phyloP scores from a whole-genome alignment of 805 yeast species.

The Teunomyces panamensis region DNA sequence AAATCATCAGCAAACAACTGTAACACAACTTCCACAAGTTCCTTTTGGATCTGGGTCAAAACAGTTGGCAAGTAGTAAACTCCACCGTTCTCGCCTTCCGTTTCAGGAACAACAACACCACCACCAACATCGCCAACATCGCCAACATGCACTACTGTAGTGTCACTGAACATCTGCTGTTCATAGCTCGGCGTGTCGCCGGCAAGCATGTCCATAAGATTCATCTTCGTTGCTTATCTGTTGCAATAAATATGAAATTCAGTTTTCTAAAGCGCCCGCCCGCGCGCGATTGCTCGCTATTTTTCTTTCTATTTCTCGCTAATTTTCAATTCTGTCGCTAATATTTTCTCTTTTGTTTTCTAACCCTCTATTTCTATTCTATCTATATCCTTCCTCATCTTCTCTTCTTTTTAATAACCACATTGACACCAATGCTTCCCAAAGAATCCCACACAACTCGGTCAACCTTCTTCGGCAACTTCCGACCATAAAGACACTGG shows the following conservation, averaged over 20 bases:
- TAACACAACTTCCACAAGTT: slow-evolving; percentile 30
- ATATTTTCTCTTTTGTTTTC: too few species aligned
- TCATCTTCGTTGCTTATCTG: slow-evolving; percentile 20
- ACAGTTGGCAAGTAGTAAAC: slow-evolving; percentile 35
- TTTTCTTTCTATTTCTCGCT: too few species aligned
- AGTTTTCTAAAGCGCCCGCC: not conserved
- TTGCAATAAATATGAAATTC: not conserved
- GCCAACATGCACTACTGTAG: too few species aligned
- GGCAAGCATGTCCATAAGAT: slow-evolving; percentile 39
- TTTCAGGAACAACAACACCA: too few species aligned
- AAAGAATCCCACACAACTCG: slow-evolving; percentile 81
- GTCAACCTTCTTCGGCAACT: slow-evolving; percentile 70
- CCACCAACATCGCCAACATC: too few species aligned
- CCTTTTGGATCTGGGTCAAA: slow-evolving; percentile 32
- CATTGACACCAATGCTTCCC: slow-evolving; percentile 43
- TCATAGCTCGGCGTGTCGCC: slow-evolving; percentile 16
- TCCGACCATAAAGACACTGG: slow-evolving; percentile 91
- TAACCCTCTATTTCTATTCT: not conserved
- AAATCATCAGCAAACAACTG: slow-evolving; percentile 28
- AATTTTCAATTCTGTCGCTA: too few species aligned
- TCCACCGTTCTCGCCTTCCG: slow-evolving; percentile 11
- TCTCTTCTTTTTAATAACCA: slow-evolving; percentile 35
- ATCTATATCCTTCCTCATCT: slow-evolving; percentile 7
- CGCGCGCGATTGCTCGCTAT: not conserved
- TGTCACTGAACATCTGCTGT: not conserved